Evolutionary conservation across 2,329 filamentous ascomycete species (phyloP), one percentile per base, ranked within the genome.

Genomic region (Talaromyces marneffei): DNA sequence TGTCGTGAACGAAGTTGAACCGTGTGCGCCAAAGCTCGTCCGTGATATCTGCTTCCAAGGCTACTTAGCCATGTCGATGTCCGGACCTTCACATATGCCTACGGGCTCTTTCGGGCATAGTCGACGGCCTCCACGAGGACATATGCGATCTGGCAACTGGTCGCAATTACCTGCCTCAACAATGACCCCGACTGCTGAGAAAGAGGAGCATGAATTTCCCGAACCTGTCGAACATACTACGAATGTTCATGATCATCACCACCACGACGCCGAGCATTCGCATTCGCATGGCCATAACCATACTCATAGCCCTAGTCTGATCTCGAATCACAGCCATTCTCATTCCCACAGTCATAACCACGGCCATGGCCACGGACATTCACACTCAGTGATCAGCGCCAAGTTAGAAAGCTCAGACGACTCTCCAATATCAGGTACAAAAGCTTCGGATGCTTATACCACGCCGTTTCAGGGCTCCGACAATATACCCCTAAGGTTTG

Each of bases 261-360:
- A 64, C 75, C 71, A 40, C 65, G 44, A 60, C 35, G 14, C 23
- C 18, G 54, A 50, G 33, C 31, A 63, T 33, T 20, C 40, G 12
- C 75, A 73, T 60, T 75, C 75, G 44, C 74, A 77, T 8, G n/a
- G 18, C 23, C 44, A 48, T 48, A 52, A 3, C 16, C 27, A 53
- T 14, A 35, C 5, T 25, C 52, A 39, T 55, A 29, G 18, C 7
- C 48, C 67, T 68, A 44, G 53, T 33, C 33, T 27, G 35, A 31
- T 40, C 53, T 44, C 35, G 20, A 52, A 27, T 31, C 35, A 69
- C 31, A 68, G 71, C 42, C 75, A 77, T 62, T 73, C 70, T 37
- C 75, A 73, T 59, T 75, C 75, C 39, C 74, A 77, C 16, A 67
- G 71, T 57, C 74, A 75, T 18, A 48, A 18, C 31, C 58, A 60